Evolutionary conservation across 768 basidiomycete genomes (phyloP).

Genomic region (Serpula lacrymans): DNA sequence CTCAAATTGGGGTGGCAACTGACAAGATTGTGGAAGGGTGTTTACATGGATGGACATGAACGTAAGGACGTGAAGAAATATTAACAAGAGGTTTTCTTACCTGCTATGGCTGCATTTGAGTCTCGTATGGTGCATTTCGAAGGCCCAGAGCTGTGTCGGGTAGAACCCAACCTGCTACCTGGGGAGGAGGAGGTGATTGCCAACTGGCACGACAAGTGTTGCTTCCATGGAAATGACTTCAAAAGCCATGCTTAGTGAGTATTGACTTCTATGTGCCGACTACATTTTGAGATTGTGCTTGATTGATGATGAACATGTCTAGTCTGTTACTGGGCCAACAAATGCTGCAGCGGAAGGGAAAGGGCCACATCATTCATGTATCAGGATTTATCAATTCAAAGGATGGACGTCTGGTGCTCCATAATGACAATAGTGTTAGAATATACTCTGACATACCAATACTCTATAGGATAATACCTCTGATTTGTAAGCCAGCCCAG

Average conservation of each 20-base stretch:
- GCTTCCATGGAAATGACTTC: slow-evolving; percentile 26
- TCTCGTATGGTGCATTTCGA: slow-evolving; percentile 12
- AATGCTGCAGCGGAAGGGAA: slow-evolving; percentile 25
- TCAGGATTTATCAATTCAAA: slow-evolving; percentile 41
- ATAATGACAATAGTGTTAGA: too few species aligned
- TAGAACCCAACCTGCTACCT: slow-evolving; percentile 15
- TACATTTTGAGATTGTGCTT: not conserved
- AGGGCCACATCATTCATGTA: slow-evolving; percentile 34
- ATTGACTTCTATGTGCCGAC: too few species aligned
- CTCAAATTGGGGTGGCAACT: slow-evolving; percentile 6
- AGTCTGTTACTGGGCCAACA: not conserved
- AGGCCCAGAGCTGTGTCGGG: slow-evolving; percentile 12
- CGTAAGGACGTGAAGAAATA: too few species aligned
- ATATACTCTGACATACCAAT: too few species aligned
- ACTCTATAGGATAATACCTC: too few species aligned
- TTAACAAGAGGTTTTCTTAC: slow-evolving; percentile 17
- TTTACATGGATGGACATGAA: slow-evolving; percentile 10
- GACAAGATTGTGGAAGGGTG: slow-evolving; percentile 5
- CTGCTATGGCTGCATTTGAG: slow-evolving; percentile 19
- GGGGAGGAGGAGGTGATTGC: slow-evolving; percentile 25
- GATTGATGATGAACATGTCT: not conserved
- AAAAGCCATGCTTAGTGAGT: too few species aligned
- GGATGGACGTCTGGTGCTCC: too few species aligned
- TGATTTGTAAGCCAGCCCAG: too few species aligned
- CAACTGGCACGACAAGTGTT: slow-evolving; percentile 30